phyloP scores from a whole-genome alignment of 2,329 filamentous ascomycete species.

The Purpureocillium takamizusanense region DNA sequence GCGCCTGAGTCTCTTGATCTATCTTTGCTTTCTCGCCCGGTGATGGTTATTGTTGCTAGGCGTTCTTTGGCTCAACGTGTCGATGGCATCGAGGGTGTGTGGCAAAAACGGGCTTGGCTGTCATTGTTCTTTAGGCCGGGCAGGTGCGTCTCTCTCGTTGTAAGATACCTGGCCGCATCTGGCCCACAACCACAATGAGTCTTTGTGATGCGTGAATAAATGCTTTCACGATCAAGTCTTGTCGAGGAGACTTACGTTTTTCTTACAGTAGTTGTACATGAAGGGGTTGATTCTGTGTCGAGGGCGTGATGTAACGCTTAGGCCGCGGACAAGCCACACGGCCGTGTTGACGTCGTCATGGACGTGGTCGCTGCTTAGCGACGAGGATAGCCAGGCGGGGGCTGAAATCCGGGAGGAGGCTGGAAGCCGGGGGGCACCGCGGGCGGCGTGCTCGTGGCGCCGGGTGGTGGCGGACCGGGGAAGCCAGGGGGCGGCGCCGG shows the following conservation, averaged over 20 bases:
- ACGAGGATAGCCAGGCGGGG: conserved; percentile 27
- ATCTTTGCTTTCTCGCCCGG: conserved; percentile 2
- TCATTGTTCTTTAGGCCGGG: conserved; percentile 6
- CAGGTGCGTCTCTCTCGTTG: conserved; percentile 8
- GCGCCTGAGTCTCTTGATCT: conserved; percentile 6
- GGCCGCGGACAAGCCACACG: too few species aligned
- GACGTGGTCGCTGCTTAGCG: conserved; percentile 7
- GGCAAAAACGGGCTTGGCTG: conserved; percentile 1
- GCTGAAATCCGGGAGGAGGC: conserved; percentile 34
- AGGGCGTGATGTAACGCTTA: too few species aligned
- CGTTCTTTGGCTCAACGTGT: too few species aligned
- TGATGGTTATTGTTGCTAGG: conserved; percentile 7
- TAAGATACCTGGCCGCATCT: conserved; percentile 15
- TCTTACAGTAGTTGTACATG: too few species aligned
- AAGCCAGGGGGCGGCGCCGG: conserved; percentile 31
- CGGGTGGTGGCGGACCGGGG: conserved; percentile 22
- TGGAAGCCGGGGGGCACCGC: conserved; percentile 36
- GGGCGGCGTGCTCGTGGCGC: conserved; percentile 22
- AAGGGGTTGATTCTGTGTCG: too few species aligned
- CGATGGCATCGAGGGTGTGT: not conserved
- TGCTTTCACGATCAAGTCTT: not conserved
- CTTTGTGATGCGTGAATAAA: conserved; percentile 2
- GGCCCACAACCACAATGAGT: conserved; percentile 7
- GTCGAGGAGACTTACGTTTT: too few species aligned
- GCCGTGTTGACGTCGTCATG: not conserved